A percentile compares a stretch with the other conserved stretches of the same genome.
Conservation (phyloP, 495 filamentous ascomycete genomes). For the Neurospora cerealis region DNA sequence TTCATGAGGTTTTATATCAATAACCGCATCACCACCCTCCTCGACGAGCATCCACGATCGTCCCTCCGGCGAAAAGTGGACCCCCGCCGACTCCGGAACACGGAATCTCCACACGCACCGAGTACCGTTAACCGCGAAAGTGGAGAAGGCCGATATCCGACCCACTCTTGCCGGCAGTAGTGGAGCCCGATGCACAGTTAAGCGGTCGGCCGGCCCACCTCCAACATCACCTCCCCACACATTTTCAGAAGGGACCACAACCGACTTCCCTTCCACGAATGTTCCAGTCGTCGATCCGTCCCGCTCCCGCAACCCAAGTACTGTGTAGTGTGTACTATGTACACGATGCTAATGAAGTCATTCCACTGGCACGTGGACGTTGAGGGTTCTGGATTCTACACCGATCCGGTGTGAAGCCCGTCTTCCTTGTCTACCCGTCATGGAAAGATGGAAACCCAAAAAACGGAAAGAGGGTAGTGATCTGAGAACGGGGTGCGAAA, state of each 20-base stretch:
- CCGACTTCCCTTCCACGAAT: not conserved
- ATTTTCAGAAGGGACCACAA: not conserved
- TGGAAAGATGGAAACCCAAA: not conserved
- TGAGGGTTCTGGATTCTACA: no score
- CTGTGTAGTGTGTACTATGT: no score
- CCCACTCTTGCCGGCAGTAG: not conserved
- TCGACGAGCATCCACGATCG: no score
- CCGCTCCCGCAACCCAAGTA: not conserved
- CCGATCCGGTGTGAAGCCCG: no score
- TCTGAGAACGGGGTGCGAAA: not conserved
- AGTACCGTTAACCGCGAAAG: not conserved
- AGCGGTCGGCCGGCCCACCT: not conserved
- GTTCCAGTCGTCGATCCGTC: not conserved
- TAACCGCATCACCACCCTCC: no score
- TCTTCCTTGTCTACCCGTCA: not conserved
- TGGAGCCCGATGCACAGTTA: not conserved
- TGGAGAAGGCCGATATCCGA: not conserved
- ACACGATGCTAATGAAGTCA: not conserved
- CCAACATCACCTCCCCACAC: not conserved
- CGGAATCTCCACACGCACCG: no score
- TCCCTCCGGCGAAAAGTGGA: no score
- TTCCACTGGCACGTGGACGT: not conserved
- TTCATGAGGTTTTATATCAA: no score
- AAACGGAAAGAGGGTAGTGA: not conserved
- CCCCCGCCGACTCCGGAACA: no score